A percentile compares a stretch with the other conserved stretches of the same genome.
These are phyloP conservation scores for Venturiaceae sp. DNA, from an alignment of 2,329 filamentous ascomycete species.

Conservation along the genomic window DNA sequence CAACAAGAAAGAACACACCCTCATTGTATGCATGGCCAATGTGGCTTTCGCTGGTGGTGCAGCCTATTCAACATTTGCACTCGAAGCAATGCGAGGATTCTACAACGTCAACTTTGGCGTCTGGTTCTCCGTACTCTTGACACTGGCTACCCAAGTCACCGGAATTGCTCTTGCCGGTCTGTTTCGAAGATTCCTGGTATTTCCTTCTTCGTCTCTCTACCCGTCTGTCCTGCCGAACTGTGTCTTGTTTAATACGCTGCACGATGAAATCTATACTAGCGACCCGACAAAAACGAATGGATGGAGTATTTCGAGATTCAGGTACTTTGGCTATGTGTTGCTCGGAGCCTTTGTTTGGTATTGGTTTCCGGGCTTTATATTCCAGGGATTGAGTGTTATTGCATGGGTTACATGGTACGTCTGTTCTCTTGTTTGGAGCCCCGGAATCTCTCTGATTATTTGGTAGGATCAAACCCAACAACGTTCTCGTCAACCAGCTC, in stretches of 20 bases:
- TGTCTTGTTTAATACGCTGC: constrained; percentile 62
- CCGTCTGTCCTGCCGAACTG: constrained; percentile 57
- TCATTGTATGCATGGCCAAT: constrained; percentile 55
- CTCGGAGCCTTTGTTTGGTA: constrained; percentile 40
- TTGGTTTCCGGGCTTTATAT: constrained; percentile 60
- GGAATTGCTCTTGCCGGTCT: constrained; percentile 17
- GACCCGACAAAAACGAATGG: constrained; percentile 50
- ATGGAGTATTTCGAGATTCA: constrained; percentile 56
- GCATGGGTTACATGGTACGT: constrained; percentile 56
- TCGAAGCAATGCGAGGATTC: constrained; percentile 7
- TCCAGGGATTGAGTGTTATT: constrained; percentile 60
- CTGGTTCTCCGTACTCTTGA: constrained; percentile 35
- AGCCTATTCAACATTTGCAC: constrained; percentile 24
- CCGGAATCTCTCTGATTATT: not conserved
- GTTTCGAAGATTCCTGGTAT: constrained; percentile 17
- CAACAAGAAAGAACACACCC: constrained; percentile 60
- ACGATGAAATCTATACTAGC: constrained; percentile 46
- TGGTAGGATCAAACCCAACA: constrained; percentile 55
- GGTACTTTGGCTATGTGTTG: constrained; percentile 43
- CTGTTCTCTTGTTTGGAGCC: not conserved
- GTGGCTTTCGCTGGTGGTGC: constrained; percentile 51
- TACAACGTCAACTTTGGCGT: constrained; percentile 59
- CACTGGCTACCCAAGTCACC: constrained; percentile 58
- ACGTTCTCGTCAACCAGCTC: constrained; percentile 58
- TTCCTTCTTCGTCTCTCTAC: constrained; percentile 66